Base-by-base conservation (phyloP, 148 eudicot species). In the Simmondsia chinensis region DNA sequence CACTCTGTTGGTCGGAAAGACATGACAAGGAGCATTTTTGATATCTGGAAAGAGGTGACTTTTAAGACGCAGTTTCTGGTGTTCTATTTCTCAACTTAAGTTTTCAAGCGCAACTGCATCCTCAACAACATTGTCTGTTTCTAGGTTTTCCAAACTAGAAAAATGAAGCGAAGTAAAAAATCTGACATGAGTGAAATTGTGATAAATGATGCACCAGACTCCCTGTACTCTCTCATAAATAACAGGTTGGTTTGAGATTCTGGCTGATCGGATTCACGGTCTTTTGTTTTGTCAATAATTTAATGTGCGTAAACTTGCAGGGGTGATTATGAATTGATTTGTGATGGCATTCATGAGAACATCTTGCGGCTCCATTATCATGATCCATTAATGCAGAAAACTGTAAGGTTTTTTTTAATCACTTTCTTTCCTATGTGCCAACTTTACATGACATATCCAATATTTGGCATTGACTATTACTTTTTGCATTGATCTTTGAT, bases 1-100 rank as follows among this genome's bases (percentile, higher is more conserved):
- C 99, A 93, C 52, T 80, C 86, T 50, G 75, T 93, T 62, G 99
- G 99, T 40, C 71, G 77, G 41, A 93, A 93, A 77, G 99, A 93
- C 63, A 59, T 77, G 32, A 57, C 88, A 65, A 79, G 65, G 71
- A 86, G 85, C 66, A 58, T 73, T 48, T 86, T 93, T 63, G 96
- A 93, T 54, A 53, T 93, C 34, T 93, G 99, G 99, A 86, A 80
- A 66, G 94, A 79, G 89, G 99, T 93, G 50, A 61, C 20, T 8
- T 36, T 39, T 22, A 26, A 48, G 8, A 11, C 1, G 38, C n/a
- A 40, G 20, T 15, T 59, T 7, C 8, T 28, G 14, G n/a, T 12
- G 18, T 11, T n/a, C n/a, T n/a, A n/a, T n/a, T n/a, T n/a, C n/a
- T n/a, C n/a, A n/a, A n/a, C n/a, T n/a, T n/a, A n/a, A n/a, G n/a